A percentile compares a stretch with the other conserved stretches of the same genome.
These are phyloP conservation scores for Termitomyces sp. DNA, from an alignment of 768 basidiomycete species.

Conservation along the genomic window DNA sequence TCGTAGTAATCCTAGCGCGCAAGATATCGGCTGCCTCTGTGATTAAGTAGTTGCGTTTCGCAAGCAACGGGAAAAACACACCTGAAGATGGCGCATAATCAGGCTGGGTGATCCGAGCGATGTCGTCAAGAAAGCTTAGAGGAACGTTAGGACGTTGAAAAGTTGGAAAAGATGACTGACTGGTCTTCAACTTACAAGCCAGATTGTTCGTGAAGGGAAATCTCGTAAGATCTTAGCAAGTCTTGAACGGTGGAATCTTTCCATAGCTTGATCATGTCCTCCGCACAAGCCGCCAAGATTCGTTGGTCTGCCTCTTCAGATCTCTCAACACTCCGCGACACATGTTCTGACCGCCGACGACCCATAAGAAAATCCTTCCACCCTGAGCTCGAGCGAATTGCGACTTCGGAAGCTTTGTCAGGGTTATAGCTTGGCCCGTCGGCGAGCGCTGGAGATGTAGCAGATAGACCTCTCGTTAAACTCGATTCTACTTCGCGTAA, in stretches of 20 bases:
- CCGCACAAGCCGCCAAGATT: constrained; percentile 47
- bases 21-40: constrained; percentile 49
- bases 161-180: neutral
- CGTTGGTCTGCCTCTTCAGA: constrained; percentile 36
- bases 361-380: constrained; percentile 45
- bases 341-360: constrained; percentile 21
- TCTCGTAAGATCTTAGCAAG: constrained; percentile 34
- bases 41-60: neutral
- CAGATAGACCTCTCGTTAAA: constrained; percentile 39
- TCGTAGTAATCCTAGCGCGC: constrained; percentile 56
- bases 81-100: constrained; percentile 50
- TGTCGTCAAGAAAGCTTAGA: constrained; percentile 53
- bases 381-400: constrained; percentile 39
- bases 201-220: constrained; percentile 50
- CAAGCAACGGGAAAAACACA: constrained; percentile 20
- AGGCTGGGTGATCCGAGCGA: constrained; percentile 41
- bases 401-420: constrained; percentile 38
- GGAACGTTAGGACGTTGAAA: neutral
- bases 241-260: constrained; percentile 37
- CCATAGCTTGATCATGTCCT: constrained; percentile 55
- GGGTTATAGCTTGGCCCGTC: constrained; percentile 26
- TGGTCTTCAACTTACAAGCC: constrained; percentile 50
- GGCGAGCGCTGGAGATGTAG: constrained; percentile 10
- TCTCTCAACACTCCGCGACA: constrained; percentile 9
- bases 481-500: constrained; percentile 50